These are phyloP conservation scores for Acacia confusa DNA, from an alignment of 306 rosid genomes.

Conservation along the genomic window DNA sequence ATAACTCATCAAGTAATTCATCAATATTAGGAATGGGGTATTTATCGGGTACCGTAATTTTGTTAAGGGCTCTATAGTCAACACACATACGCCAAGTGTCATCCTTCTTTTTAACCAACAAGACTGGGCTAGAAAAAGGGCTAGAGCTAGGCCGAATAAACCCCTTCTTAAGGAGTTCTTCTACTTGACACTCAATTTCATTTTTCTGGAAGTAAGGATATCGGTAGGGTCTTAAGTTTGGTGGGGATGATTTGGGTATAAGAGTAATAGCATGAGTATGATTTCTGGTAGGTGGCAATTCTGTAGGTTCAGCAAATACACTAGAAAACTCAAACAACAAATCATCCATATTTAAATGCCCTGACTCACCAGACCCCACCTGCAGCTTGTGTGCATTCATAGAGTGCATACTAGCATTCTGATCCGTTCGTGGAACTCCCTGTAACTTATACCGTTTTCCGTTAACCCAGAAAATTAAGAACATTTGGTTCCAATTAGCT, in stretches of 20 bases:
- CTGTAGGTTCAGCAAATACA: too few species aligned
- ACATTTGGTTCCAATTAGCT: neutral
- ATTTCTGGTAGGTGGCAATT: accelerated
- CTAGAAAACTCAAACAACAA: too few species aligned
- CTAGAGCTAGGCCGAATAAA: neutral
- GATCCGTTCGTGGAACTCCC: neutral
- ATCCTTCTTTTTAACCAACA: neutral
- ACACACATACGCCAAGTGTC: neutral
- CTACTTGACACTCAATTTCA: too few species aligned
- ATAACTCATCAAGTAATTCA: neutral
- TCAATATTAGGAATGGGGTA: neutral
- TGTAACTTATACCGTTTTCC: neutral
- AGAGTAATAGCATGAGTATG: neutral
- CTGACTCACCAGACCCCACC: too few species aligned
- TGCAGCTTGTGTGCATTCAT: too few species aligned
- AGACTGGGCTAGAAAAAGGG: neutral
- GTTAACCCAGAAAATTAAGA: neutral
- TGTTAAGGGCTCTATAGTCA: neutral
- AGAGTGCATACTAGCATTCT: neutral
- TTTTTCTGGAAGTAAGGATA: too few species aligned
- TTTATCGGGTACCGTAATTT: neutral
- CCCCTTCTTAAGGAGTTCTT: too few species aligned
- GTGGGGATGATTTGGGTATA: too few species aligned
- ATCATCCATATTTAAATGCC: too few species aligned
- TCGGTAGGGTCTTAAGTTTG: too few species aligned